Evolutionary conservation across 2,329 filamentous ascomycete genomes (phyloP).

Genomic region (Colletotrichum truncatum): DNA sequence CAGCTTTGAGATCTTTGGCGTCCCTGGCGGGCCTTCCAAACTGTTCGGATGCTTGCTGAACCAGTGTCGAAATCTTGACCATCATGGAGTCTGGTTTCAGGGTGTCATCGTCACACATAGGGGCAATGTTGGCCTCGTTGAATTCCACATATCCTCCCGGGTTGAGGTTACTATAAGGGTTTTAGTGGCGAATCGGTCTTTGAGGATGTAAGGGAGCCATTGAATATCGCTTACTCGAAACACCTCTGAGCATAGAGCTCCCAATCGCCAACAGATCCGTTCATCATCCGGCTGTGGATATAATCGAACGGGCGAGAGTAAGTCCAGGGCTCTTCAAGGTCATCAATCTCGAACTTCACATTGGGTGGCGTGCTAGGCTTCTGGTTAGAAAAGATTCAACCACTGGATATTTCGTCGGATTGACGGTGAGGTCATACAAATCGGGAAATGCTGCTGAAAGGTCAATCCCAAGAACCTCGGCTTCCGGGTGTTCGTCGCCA

Average conservation of each 20-base stretch:
- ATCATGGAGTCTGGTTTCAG: conserved; percentile 38
- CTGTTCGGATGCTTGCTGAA: conserved; percentile 27
- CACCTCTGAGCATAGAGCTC: conserved; percentile 34
- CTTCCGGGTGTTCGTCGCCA: conserved; percentile 32
- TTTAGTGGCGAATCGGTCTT: not conserved
- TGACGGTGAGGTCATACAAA: too few relatives aligned
- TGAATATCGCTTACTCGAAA: conserved; percentile 41
- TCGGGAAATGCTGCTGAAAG: conserved; percentile 49
- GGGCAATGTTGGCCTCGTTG: conserved; percentile 49
- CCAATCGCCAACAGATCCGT: not conserved
- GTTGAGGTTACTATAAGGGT: conserved; percentile 36
- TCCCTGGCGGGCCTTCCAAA: not conserved
- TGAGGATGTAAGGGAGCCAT: too few relatives aligned
- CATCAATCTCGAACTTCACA: conserved; percentile 51
- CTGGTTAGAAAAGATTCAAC: not conserved
- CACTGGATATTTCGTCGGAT: too few relatives aligned
- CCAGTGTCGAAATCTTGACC: conserved; percentile 32
- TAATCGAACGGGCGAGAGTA: conserved; percentile 32
- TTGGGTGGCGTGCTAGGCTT: conserved; percentile 48
- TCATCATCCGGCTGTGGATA: conserved; percentile 12
- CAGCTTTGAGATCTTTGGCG: not conserved
- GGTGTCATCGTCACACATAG: conserved; percentile 51
- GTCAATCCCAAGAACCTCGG: conserved; percentile 48
- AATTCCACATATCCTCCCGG: conserved; percentile 55
- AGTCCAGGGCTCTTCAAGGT: conserved; percentile 43